Evolutionary conservation across 257 asterid species (phyloP), one percentile per base, ranked within the genome.

Genomic region (Solanum clarkiae): DNA sequence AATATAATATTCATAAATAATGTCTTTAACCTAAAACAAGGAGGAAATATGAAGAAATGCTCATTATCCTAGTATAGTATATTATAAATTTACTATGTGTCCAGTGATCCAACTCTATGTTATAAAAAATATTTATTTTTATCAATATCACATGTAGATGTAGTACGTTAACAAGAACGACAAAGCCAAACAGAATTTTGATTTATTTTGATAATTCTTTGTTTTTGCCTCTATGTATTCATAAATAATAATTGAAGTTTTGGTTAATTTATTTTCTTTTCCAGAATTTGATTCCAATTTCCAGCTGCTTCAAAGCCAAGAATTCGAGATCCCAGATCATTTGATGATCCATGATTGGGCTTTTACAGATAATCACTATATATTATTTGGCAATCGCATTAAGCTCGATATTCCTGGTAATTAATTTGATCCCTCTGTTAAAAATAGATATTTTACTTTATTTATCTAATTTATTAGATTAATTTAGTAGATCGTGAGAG

Each of bases 311-410:
- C 93, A 92, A 85, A 93, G 95, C 88, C 94, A 92, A 86, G 98
- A 95, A 85, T 96, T 92, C 88, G 87, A 80, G 88, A 94, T 96
- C 72, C 95, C 97, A 0, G 99, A 96, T 84, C 99, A 96, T 80
- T 87, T 96, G 83, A 96, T 96, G 99, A 94, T 95, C 86, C 99
- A 96, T 70, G 99, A 96, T 88, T 96, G 99, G 98, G 99, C 99
- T 32, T 93, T 92, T 82, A 96, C 99, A 1, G 98, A 95, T 84
- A 89, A 89, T 79, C 92, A 94, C 81, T 96, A 96, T 92, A 92
- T 96, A 80, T 84, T 96, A 88, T 95, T 95, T 81, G 99, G 96
- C 32, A 96, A 96, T 79, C 95, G 99, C 74, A 95, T 96, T 93
- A 96, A 96, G 88, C 91, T 96, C 63, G 98, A 96, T 75, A 88